Percentiles rank a stretch among this genome's conserved stretches.
These are phyloP conservation scores for Fusarium gaditjirri DNA, from an alignment of 2,329 filamentous ascomycete species.

Conservation along the genomic window DNA sequence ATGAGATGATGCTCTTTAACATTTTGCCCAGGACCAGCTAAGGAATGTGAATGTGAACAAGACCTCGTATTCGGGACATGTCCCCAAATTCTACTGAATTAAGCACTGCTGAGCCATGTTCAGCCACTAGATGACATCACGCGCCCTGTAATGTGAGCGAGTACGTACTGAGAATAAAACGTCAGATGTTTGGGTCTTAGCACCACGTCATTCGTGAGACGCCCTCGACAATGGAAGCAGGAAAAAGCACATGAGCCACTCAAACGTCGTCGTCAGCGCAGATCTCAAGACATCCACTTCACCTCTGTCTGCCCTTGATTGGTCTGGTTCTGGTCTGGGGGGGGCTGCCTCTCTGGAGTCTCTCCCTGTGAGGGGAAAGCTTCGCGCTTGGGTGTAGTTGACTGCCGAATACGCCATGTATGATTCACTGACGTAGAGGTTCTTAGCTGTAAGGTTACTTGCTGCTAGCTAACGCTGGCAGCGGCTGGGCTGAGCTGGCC, in stretches of 20 bases:
- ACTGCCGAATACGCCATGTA: slow-evolving; percentile 30
- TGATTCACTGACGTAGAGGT: slow-evolving; percentile 32
- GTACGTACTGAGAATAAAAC: slow-evolving; percentile 4
- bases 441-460: not conserved
- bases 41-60: slow-evolving; percentile 9
- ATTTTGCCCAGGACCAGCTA: slow-evolving; percentile 1
- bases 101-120: not conserved
- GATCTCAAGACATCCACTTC: slow-evolving; percentile 16
- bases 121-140: slow-evolving; percentile 36
- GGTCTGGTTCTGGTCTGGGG: not conserved
- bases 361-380: slow-evolving; percentile 22
- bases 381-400: slow-evolving; percentile 25
- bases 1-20: slow-evolving; percentile 16
- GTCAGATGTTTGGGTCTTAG: slow-evolving; percentile 22
- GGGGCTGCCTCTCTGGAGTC: not conserved
- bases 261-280: slow-evolving; percentile 34
- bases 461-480: not conserved
- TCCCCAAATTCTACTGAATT: not conserved
- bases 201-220: slow-evolving; percentile 32
- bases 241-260: slow-evolving; percentile 26
- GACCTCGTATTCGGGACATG: slow-evolving; percentile 15
- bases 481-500: slow-evolving; percentile 7
- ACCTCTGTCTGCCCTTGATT: slow-evolving; percentile 12
- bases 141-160: not conserved
- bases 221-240: slow-evolving; percentile 18